Percentiles rank a stretch among this genome's conserved stretches.
Conservation (phyloP, 495 filamentous ascomycete genomes). For the Collariella sp. region DNA sequence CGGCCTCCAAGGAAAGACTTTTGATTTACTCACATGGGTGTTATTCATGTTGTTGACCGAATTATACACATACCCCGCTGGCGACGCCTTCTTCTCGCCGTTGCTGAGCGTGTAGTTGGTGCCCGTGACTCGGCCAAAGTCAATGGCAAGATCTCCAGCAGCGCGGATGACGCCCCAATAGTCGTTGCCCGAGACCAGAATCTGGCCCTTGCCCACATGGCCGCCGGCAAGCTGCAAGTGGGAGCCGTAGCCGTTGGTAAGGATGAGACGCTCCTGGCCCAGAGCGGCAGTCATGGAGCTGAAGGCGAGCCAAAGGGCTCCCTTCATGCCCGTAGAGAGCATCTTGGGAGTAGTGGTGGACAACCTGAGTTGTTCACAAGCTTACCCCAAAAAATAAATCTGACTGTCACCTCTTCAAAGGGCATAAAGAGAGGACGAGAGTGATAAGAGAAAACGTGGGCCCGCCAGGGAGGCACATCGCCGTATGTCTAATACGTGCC, state of each 20-base stretch:
- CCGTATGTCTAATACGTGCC: constrained; percentile 16
- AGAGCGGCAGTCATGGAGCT: constrained; percentile 35
- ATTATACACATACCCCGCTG: constrained; percentile 34
- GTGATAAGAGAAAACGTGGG: not conserved
- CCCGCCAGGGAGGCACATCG: not conserved
- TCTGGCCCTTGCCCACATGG: constrained; percentile 36
- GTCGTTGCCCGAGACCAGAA: constrained; percentile 48
- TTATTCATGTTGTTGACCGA: constrained; percentile 40
- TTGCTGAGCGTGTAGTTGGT: constrained; percentile 49
- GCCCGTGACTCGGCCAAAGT: constrained; percentile 63
- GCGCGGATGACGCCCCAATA: constrained; percentile 62
- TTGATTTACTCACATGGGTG: constrained; percentile 30
- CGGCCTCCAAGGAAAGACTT: not conserved
- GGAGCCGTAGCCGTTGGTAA: constrained; percentile 32
- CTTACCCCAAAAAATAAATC: not conserved
- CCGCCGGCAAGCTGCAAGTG: constrained; percentile 42
- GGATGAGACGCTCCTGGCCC: constrained; percentile 50
- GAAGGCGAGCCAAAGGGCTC: constrained; percentile 20
- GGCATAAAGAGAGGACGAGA: not conserved
- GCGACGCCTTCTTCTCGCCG: constrained; percentile 31
- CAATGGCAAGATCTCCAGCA: constrained; percentile 54
- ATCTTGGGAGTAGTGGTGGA: constrained; percentile 12
- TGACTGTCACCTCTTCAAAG: not conserved
- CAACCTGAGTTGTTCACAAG: not conserved
- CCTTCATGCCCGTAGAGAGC: constrained; percentile 17